phyloP scores from a whole-genome alignment of 139 green algal genomes.

The Tetradesmus lagerheimii region DNA sequence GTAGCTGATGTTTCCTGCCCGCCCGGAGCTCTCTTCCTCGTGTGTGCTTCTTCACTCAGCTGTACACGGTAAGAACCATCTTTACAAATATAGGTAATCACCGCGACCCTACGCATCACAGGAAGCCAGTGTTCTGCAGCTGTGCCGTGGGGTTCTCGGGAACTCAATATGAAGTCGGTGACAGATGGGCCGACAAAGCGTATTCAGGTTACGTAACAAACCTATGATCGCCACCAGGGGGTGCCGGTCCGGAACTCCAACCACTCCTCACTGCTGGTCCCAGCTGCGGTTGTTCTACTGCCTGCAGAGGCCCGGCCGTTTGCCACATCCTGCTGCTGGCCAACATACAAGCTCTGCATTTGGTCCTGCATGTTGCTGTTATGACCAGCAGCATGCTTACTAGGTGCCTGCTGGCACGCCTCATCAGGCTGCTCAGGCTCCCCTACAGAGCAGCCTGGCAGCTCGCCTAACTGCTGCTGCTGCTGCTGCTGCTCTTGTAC shows the following conservation, averaged over 20 bases:
- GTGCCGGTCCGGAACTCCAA: constrained; percentile 8
- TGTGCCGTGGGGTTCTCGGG: not conserved
- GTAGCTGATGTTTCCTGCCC: not conserved
- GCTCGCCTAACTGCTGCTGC: not conserved
- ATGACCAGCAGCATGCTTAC: not conserved
- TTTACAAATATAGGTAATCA: too few species aligned
- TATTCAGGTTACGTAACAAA: too few species aligned
- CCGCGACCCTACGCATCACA: not conserved
- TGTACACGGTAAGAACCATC: too few species aligned
- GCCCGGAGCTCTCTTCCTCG: too few species aligned
- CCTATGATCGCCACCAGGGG: constrained; percentile 33
- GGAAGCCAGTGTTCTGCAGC: not conserved
- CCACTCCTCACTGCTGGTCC: constrained; percentile 5
- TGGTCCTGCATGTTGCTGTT: too few species aligned
- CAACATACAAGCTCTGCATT: not conserved
- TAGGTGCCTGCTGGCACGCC: not conserved
- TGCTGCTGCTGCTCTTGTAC: not conserved
- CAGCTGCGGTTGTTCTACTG: not conserved
- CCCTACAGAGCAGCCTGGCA: not conserved
- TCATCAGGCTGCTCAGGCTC: not conserved
- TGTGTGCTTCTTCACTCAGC: not conserved
- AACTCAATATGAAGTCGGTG: not conserved
- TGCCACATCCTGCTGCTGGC: not conserved
- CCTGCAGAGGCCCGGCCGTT: not conserved
- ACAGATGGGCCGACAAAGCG: not conserved